Conservation (phyloP, 2,329 filamentous ascomycete genomes). For the Aspergillus amoenus region DNA sequence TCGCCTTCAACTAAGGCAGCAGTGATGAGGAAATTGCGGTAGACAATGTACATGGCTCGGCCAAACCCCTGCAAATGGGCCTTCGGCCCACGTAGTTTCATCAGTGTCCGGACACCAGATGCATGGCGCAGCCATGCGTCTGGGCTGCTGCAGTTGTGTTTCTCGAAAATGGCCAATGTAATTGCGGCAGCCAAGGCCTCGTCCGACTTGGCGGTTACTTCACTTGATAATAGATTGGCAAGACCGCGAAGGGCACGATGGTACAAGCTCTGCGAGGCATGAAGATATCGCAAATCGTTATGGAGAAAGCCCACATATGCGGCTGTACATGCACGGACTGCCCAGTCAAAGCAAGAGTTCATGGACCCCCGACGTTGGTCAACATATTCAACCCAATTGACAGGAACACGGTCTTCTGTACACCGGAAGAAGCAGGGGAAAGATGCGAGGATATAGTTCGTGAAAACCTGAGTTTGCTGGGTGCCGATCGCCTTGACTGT, state of each 20-base stretch:
- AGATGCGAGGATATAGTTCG: conserved; percentile 27
- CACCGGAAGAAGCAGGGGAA: conserved; percentile 30
- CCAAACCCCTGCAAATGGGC: conserved; percentile 36
- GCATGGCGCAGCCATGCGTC: conserved; percentile 40
- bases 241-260: conserved; percentile 30
- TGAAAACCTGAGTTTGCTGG: conserved; percentile 29
- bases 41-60: conserved; percentile 35
- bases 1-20: conserved; percentile 33
- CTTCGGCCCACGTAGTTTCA: conserved; percentile 33
- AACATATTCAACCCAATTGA: conserved; percentile 32
- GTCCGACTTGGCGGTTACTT: conserved; percentile 29
- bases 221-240: conserved; percentile 24
- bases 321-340: conserved; percentile 20
- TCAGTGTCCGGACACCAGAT: conserved; percentile 33
- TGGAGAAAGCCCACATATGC: conserved; percentile 20
- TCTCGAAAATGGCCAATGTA: conserved; percentile 37
- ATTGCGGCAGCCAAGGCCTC: conserved; percentile 37
- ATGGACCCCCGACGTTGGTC: conserved; percentile 15
- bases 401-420: conserved; percentile 26
- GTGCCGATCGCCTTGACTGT: conserved; percentile 23
- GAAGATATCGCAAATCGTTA: conserved; percentile 23
- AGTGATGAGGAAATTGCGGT: conserved; percentile 36
- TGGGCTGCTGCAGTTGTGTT: conserved; percentile 36
- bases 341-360: conserved; percentile 24
- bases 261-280: conserved; percentile 29